Evolutionary conservation across 1,284 basidiomycete genomes (phyloP).

Genomic region (Phellinidium pouzarii): DNA sequence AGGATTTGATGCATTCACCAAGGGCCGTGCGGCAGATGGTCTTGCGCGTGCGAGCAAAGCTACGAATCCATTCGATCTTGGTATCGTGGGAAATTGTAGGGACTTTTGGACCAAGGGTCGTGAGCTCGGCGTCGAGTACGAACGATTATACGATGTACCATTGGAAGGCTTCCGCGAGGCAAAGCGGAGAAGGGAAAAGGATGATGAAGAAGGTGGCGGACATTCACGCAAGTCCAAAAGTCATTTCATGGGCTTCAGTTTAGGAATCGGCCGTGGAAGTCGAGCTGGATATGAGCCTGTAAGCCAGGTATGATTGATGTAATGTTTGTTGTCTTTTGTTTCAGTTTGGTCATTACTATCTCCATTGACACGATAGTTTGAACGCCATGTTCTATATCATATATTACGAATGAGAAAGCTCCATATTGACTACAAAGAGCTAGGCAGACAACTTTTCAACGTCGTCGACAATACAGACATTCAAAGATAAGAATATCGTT

Average conservation of each 20-base stretch:
- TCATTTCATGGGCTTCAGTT: conserved; percentile 34
- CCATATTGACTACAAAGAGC: no score
- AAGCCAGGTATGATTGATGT: conserved; percentile 26
- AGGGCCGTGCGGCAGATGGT: conserved; percentile 41
- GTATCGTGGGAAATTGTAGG: conserved; percentile 78
- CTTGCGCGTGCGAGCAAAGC: conserved; percentile 48
- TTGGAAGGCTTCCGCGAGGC: conserved; percentile 73
- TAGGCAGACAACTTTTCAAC: no score
- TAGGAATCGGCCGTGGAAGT: conserved; percentile 20
- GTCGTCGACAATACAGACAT: no score
- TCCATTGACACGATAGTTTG: conserved; percentile 31
- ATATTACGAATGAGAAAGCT: no score
- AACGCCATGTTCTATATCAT: no score
- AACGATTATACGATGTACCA: conserved; percentile 84
- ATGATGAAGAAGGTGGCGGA: conserved; percentile 46
- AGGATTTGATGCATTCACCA: conserved; percentile 61
- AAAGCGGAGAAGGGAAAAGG: conserved; percentile 47
- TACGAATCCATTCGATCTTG: conserved; percentile 90
- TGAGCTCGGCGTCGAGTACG: conserved; percentile 87
- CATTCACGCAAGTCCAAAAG: conserved; percentile 35
- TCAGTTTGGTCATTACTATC: conserved; percentile 3
- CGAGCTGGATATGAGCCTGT: conserved; percentile 33
- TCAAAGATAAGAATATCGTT: no score
- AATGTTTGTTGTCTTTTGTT: not conserved
- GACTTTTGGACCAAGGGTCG: conserved; percentile 92